Percentiles rank a stretch among this genome's conserved stretches.
Conservation (phyloP, 352 stramenopile genomes). For the Thalassiosira livingstoniorum region DNA sequence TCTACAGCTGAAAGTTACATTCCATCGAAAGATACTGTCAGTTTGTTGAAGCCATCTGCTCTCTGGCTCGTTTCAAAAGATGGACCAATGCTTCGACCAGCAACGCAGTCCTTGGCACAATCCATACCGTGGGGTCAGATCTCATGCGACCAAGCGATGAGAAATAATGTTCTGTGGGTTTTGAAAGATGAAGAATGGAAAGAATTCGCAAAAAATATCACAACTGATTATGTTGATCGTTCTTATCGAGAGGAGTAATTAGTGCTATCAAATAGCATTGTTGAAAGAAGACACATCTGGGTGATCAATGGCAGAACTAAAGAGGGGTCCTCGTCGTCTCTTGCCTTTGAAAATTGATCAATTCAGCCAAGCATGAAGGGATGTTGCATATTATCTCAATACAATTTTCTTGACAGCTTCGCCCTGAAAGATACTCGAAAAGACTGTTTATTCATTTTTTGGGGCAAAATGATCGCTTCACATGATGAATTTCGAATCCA, state of each 20-base stretch:
- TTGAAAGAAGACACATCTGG: too few relatives aligned
- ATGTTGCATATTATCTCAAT: too few relatives aligned
- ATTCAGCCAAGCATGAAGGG: too few relatives aligned
- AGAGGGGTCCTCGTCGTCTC: too few relatives aligned
- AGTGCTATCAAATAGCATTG: too few relatives aligned
- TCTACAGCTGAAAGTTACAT: slow-evolving; percentile 40
- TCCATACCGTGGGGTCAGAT: slow-evolving; percentile 43
- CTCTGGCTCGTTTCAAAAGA: slow-evolving; percentile 40
- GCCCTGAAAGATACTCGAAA: too few relatives aligned
- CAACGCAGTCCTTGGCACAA: slow-evolving; percentile 38
- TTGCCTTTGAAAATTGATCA: too few relatives aligned
- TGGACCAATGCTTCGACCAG: slow-evolving; percentile 28
- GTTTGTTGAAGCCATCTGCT: slow-evolving; percentile 40
- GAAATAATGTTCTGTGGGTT: slow-evolving; percentile 46
- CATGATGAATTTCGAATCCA: too few relatives aligned
- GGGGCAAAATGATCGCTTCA: too few relatives aligned
- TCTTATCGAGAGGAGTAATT: slow-evolving; percentile 35
- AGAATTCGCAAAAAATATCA: slow-evolving; percentile 53
- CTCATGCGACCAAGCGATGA: slow-evolving; percentile 33
- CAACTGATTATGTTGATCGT: slow-evolving; percentile 43
- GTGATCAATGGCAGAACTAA: too few relatives aligned
- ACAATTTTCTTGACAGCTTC: too few relatives aligned
- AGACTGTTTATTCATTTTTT: too few relatives aligned
- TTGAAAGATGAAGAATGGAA: slow-evolving; percentile 53
- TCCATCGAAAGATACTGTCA: slow-evolving; percentile 27